phyloP scores from a whole-genome alignment of 306 rosid genomes.

The Rubus idaeus region DNA sequence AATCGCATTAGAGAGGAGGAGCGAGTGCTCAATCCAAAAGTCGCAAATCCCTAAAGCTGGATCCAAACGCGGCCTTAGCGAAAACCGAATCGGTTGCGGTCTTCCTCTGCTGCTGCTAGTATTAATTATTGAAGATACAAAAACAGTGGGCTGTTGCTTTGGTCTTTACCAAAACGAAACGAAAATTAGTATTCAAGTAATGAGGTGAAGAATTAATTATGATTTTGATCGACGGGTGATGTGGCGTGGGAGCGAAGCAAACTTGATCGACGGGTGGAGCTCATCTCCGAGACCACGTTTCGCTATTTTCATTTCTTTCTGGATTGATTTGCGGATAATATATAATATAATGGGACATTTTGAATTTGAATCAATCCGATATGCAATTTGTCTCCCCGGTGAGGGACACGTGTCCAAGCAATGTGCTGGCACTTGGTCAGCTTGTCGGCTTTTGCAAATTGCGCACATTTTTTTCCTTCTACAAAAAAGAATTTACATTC shows the following conservation, averaged over 20 bases:
- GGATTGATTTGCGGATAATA: conserved; percentile 3
- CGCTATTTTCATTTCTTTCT: not conserved
- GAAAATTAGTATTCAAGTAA: not conserved
- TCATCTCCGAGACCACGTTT: not conserved
- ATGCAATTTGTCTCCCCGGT: not conserved
- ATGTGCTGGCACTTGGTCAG: not conserved
- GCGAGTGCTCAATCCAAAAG: not conserved
- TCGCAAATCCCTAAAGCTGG: not conserved
- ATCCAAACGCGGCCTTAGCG: conserved; percentile 31
- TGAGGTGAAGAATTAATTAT: not conserved
- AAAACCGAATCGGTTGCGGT: not conserved
- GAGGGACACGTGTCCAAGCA: not conserved
- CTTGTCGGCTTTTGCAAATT: too few relatives aligned
- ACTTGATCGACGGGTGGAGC: not conserved
- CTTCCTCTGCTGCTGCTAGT: conserved; percentile 1
- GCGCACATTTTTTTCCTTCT: too few relatives aligned
- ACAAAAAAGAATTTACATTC: too few relatives aligned
- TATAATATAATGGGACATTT: not conserved
- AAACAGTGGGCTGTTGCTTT: not conserved
- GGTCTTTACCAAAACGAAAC: not conserved
- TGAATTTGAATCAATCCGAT: not conserved
- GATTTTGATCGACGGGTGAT: not conserved
- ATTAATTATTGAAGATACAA: not conserved
- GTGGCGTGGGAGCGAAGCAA: conserved; percentile 8
- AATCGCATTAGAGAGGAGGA: conserved; percentile 15